A percentile compares a stretch with the other conserved stretches of the same genome.
These are phyloP conservation scores for Oryza australiensis DNA, from an alignment of 176 grass and related monocot genomes.

Conservation along the genomic window DNA sequence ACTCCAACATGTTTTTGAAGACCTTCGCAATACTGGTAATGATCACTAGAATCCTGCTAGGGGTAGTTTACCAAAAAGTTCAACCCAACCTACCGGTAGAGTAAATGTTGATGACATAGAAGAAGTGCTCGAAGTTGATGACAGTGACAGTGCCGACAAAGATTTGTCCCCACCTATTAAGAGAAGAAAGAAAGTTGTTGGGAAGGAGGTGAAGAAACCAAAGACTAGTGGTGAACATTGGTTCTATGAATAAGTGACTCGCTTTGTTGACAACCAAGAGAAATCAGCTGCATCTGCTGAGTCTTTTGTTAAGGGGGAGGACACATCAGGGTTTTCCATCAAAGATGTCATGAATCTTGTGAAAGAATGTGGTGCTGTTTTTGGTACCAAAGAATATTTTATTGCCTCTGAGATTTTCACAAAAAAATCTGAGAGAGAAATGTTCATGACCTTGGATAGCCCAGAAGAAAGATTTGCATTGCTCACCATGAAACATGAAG, in stretches of 20 bases:
- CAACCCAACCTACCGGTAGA: too few species aligned
- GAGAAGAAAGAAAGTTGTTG: neutral
- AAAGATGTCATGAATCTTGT: neutral
- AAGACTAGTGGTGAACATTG: too few species aligned
- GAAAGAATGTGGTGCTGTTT: neutral
- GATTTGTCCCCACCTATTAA: neutral
- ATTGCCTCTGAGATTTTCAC: neutral
- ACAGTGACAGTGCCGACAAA: neutral
- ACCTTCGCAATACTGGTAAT: neutral
- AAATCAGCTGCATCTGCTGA: neutral
- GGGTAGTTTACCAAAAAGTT: neutral
- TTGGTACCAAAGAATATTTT: neutral
- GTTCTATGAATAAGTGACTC: neutral
- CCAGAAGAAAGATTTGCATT: neutral
- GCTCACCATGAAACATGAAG: neutral
- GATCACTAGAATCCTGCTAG: neutral
- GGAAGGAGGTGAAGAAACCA: neutral
- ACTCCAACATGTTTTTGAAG: neutral
- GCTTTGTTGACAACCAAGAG: neutral
- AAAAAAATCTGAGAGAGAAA: neutral
- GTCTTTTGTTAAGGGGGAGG: neutral
- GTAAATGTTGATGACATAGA: neutral
- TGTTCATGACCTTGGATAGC: neutral
- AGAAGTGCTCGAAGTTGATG: too few species aligned
- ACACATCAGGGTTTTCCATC: neutral